These are phyloP conservation scores for Fallopia convolvulus DNA, from an alignment of 148 eudicot species.

Conservation along the genomic window DNA sequence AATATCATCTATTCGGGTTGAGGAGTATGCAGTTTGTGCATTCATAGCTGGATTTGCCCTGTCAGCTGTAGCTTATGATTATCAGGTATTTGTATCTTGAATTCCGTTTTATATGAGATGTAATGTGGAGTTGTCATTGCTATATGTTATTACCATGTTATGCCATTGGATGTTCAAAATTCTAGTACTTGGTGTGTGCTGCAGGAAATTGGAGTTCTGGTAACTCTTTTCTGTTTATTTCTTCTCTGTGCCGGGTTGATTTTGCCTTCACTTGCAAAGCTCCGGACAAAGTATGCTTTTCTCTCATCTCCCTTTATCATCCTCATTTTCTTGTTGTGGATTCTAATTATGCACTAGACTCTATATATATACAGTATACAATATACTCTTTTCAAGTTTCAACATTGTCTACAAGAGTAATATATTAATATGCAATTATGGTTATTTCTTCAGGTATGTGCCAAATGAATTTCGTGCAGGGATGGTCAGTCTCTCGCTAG, in stretches of 20 bases:
- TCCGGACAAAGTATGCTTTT: conserved; percentile 62
- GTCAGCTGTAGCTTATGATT: conserved; percentile 79
- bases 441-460: conserved; percentile 51
- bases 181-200: conserved; percentile 7
- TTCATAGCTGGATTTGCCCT: conserved; percentile 52
- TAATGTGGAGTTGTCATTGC: not conserved
- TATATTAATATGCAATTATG: not conserved
- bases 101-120: not conserved
- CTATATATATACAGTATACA: not conserved
- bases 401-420: not conserved
- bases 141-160: not conserved
- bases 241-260: conserved; percentile 66
- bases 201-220: conserved; percentile 80
- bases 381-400: not conserved
- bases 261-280: conserved; percentile 79
- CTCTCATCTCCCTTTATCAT: not conserved
- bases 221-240: conserved; percentile 64
- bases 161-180: not conserved
- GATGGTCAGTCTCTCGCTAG: conserved; percentile 66
- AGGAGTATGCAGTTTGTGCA: conserved; percentile 60
- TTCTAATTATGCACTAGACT: not conserved
- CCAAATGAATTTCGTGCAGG: conserved; percentile 94
- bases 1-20: conserved; percentile 51
- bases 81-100: conserved; percentile 49
- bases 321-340: not conserved